Percentiles rank a stretch among this genome's conserved stretches.
phyloP scores from a whole-genome alignment of 2,329 filamentous ascomycete genomes.

The Aspergillus sclerotialis region DNA sequence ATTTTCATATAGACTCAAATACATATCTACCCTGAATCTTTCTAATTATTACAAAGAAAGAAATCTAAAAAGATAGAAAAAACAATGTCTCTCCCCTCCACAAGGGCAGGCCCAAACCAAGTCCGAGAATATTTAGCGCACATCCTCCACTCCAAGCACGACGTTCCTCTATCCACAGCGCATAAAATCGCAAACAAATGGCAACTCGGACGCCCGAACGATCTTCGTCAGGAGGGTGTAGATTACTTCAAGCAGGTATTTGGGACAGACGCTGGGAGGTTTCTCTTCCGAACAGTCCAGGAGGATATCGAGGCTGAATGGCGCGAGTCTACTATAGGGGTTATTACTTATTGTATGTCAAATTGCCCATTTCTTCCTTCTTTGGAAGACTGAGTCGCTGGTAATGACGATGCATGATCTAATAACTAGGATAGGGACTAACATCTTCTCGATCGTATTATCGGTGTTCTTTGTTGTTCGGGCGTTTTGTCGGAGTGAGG shows the following conservation, averaged over 20 bases:
- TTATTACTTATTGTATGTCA: background rate
- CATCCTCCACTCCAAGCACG: too few relatives aligned
- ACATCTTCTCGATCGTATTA: background rate
- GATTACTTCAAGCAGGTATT: background rate
- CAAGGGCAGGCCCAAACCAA: too few relatives aligned
- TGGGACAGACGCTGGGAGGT: background rate
- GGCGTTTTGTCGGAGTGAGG: background rate
- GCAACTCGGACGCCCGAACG: background rate
- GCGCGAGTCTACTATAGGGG: background rate
- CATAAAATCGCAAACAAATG: too few relatives aligned
- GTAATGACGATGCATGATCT: too few relatives aligned
- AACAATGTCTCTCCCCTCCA: too few relatives aligned
- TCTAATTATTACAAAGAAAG: too few relatives aligned
- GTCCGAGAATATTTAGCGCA: too few relatives aligned
- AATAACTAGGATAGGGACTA: background rate
- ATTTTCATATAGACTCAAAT: too few relatives aligned
- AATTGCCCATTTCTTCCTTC: background rate
- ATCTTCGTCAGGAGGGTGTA: background rate
- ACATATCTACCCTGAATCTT: too few relatives aligned
- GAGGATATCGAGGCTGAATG: background rate
- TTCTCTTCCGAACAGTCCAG: background rate
- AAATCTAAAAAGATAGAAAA: too few relatives aligned
- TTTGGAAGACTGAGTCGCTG: background rate
- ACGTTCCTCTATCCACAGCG: too few relatives aligned
- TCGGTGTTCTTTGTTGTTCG: background rate